Percentiles rank a stretch among this genome's conserved stretches.
Evolutionary conservation across 805 yeast genomes (phyloP).

Genomic region (Candida fluviatilis): DNA sequence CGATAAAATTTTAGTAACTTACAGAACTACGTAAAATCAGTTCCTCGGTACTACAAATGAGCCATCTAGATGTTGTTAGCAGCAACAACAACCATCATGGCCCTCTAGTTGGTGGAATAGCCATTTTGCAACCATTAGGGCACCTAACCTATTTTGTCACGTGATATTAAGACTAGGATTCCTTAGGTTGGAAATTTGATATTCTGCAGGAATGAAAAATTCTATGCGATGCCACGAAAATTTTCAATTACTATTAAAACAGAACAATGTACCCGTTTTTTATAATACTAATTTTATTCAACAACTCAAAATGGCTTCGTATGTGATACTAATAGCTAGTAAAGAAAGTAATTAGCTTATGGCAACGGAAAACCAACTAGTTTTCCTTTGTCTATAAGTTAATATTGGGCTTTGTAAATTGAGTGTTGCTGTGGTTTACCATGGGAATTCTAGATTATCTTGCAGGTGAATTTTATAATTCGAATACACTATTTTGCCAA

Average conservation of each 20-base stretch:
- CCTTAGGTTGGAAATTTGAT: no score
- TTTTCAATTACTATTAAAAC: background rate
- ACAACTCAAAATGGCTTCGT: constrained; percentile 1
- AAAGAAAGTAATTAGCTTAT: background rate
- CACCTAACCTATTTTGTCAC: no score
- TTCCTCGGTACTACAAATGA: no score
- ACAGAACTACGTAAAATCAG: no score
- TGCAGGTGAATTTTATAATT: constrained; percentile 27
- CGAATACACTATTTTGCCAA: constrained; percentile 26
- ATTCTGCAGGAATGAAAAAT: constrained; percentile 1
- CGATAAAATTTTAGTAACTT: no score
- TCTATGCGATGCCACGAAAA: background rate
- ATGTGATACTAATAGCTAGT: background rate
- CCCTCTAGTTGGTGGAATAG: no score
- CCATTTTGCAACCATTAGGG: background rate
- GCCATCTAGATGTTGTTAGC: no score
- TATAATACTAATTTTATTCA: background rate
- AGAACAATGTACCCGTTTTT: background rate
- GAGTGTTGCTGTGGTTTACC: constrained; percentile 14
- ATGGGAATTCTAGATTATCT: constrained; percentile 39
- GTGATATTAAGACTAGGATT: no score
- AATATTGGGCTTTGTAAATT: background rate
- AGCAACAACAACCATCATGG: no score
- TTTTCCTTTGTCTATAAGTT: background rate
- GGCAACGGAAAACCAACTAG: background rate